Conservation (phyloP, 2,329 filamentous ascomycete species). For the Colletotrichum sp. region DNA sequence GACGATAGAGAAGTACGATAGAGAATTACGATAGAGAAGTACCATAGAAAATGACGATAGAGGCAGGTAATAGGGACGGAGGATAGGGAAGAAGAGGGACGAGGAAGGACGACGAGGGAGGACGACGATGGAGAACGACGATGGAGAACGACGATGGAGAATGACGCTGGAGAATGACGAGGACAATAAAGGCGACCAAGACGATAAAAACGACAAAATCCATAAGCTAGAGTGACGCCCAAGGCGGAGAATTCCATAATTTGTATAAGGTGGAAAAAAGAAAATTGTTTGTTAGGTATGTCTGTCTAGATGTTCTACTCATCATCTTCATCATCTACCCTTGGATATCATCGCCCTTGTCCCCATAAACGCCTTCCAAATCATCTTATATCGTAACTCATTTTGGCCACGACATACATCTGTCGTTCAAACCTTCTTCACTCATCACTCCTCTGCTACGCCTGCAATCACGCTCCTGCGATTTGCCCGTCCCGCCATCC, state of each 20-base stretch:
- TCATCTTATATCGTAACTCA: neutral
- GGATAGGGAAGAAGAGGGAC: neutral
- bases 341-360: neutral
- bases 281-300: neutral
- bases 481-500: neutral
- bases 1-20: too few species aligned
- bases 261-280: neutral
- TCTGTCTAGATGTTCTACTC: neutral
- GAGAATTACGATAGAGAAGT: too few species aligned
- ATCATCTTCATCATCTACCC: neutral
- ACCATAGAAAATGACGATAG: too few species aligned
- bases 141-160: too few species aligned
- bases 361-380: neutral
- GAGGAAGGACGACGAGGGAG: neutral
- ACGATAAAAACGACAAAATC: neutral
- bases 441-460: neutral
- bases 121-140: neutral
- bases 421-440: neutral
- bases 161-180: neutral
- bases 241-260: neutral
- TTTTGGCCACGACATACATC: neutral
- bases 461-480: slow-evolving; percentile 8
- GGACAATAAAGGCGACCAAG: neutral
- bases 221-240: rapidly evolving
- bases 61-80: too few species aligned